These are phyloP conservation scores for Rutstroemia sp. DNA, from an alignment of 2,329 filamentous ascomycete species.

Conservation along the genomic window DNA sequence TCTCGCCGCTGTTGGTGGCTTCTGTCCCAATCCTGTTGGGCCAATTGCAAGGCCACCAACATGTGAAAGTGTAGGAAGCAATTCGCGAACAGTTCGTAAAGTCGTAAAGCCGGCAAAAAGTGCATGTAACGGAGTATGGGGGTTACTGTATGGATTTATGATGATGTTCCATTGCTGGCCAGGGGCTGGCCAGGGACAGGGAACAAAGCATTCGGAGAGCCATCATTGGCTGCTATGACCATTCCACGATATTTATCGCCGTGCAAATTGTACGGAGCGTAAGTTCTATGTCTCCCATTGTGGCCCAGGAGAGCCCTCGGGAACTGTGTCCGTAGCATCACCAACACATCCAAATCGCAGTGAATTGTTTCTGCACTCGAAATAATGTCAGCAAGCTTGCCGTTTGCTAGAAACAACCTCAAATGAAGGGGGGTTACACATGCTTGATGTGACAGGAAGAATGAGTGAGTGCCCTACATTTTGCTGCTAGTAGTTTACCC, in stretches of 20 bases:
- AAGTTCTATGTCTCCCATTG: too few relatives aligned
- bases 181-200: background rate
- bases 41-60: too few relatives aligned
- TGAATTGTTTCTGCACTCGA: background rate
- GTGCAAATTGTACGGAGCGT: background rate
- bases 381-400: background rate
- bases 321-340: background rate
- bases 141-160: background rate
- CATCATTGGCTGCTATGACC: constrained; percentile 4
- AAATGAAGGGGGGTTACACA: constrained; percentile 1
- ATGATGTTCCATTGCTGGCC: background rate
- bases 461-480: constrained; percentile 8
- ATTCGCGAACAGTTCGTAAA: too few relatives aligned
- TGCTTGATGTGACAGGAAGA: constrained; percentile 2
- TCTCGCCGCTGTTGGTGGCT: too few relatives aligned
- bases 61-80: too few relatives aligned
- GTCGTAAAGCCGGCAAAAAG: too few relatives aligned
- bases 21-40: too few relatives aligned
- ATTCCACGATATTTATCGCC: constrained; percentile 2
- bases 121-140: too few relatives aligned
- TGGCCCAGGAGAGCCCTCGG: too few relatives aligned
- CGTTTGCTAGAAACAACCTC: background rate
- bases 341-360: background rate
- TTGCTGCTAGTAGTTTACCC: background rate
- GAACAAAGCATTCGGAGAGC: background rate